Evolutionary conservation across 228 moss, liverwort and hornwort genomes (phyloP), one percentile per base, ranked within the genome.

Genomic region (Sphagnum fallax): DNA sequence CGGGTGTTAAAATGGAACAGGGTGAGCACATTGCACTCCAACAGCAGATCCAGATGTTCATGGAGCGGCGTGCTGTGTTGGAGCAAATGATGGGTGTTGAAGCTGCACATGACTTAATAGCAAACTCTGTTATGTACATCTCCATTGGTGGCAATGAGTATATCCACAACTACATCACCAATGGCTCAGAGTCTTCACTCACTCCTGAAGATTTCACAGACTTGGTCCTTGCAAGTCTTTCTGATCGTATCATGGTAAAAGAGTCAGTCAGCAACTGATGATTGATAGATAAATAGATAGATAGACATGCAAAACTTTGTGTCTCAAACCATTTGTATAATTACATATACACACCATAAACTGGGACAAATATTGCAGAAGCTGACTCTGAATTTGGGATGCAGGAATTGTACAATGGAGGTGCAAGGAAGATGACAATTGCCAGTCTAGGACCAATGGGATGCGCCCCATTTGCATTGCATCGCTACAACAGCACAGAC

Each of bases 341-440:
- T 1, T 32, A 32, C 32, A 32, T 32, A 32, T 32, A 32, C 32
- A 32, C 32, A 32, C 32, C 32, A 32, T 1, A 32, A 32, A 32
- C 32, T 32, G 2, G 32, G 32, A 2, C 32, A 32, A 32, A 32
- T 32, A 32, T 32, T 32, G 32, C 32, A 32, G 32, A 32, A 32
- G 32, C 32, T 32, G 32, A 32, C 32, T 32, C 32, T 32, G 32
- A 3, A 32, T 32, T 48, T 66, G 50, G 48, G 1, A 48, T 66
- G 10, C 65, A 77, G 77, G 53, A 64, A 5, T 71, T 80, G 7
- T 80, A 66, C 70, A 70, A 72, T 67, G 64, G 70, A 73, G 80
- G 80, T 52, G 80, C 80, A 12, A 65, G 80, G 66, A 80, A 80
- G 76, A 80, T 80, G 55, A 73, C 67, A 9, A 67, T 80, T n/a